phyloP scores from a whole-genome alignment of 2,329 filamentous ascomycete species.

The Coniella vitis region DNA sequence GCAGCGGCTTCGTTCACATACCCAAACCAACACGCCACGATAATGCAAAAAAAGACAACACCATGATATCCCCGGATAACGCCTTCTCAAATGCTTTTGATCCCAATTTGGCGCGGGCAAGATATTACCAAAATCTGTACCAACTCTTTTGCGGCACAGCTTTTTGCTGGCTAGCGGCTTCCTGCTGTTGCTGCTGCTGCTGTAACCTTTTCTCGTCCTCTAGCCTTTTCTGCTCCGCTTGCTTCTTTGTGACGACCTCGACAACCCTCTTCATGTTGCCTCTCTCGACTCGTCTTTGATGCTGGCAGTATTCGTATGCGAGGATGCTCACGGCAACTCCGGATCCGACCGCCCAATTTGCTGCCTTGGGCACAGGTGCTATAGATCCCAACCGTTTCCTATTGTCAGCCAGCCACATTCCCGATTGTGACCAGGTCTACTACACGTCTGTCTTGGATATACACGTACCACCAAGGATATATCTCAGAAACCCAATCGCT shows the following conservation, averaged over 20 bases:
- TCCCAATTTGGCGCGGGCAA: not conserved
- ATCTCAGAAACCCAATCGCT: constrained; percentile 65
- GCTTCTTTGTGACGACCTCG: constrained; percentile 71
- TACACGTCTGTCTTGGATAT: not conserved
- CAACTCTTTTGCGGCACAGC: constrained; percentile 32
- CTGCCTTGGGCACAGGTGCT: constrained; percentile 56
- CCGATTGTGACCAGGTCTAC: not conserved
- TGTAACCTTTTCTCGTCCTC: constrained; percentile 42
- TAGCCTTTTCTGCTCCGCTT: constrained; percentile 46
- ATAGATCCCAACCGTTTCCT: no score
- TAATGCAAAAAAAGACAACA: not conserved
- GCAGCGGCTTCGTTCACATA: constrained; percentile 6
- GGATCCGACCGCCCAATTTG: constrained; percentile 79
- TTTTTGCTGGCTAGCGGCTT: constrained; percentile 21
- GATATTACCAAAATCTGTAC: constrained; percentile 49
- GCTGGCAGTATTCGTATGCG: constrained; percentile 81
- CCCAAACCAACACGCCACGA: constrained; percentile 2
- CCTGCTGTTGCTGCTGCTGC: constrained; percentile 25
- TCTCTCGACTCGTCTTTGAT: constrained; percentile 64
- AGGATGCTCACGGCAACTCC: constrained; percentile 64
- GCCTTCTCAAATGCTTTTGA: not conserved
- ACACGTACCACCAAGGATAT: constrained; percentile 62
- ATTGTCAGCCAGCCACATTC: not conserved
- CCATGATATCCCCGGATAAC: not conserved
- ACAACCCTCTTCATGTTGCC: constrained; percentile 80